Evolutionary conservation across 768 basidiomycete genomes (phyloP), one percentile per base, ranked within the genome.

Genomic region (Rhodotorula kratochvilovae): DNA sequence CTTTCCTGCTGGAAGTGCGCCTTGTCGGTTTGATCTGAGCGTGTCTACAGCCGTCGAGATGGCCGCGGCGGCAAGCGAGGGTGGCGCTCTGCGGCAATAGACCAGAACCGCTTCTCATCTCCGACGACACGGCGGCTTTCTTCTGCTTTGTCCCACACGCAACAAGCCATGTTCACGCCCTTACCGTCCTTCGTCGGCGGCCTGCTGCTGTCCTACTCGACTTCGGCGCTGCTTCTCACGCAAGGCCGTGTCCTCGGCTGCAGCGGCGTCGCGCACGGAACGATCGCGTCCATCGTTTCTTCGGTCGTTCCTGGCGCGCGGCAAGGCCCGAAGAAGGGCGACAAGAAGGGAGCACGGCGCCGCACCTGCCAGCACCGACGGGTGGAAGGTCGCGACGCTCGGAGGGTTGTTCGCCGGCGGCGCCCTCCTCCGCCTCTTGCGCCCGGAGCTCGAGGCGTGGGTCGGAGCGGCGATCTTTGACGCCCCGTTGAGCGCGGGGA

Each of bases 231-330:
- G 27, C 78, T 80, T n/a, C 51, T 71, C n/a, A 61, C 68, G 46
- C 77, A 77, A 25, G 81, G 81, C 4, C 70, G 79, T 21, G 73
- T 80, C 27, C 71, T 82, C 13, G 81, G 81, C n/a, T 76, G 79
- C 23, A 78, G 77, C 11, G 80, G 80, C 3, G 77, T 81, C n/a
- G 50, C 80, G 25, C 76, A 79, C 65, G 76, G 77, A 0, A 67
- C 76, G 4, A 21, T 80, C 31, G 17, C 25, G 1, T 4, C 31
- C 31, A 15, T 63, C 61, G 50, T 58, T 29, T 12, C 25, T 0
- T 17, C 17, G 7, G 29, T 46, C 43, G 43, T 7, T 2, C 2
- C 43, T 1, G 36, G 4, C 5, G 5, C 56, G 6, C 5, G 16
- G 17, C 59, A 50, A 16, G 5, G 42, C 17, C 56, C n/a, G 19